Evolutionary conservation across 169 alveolate genomes (phyloP).

Genomic region (Eimeria tenella): DNA sequence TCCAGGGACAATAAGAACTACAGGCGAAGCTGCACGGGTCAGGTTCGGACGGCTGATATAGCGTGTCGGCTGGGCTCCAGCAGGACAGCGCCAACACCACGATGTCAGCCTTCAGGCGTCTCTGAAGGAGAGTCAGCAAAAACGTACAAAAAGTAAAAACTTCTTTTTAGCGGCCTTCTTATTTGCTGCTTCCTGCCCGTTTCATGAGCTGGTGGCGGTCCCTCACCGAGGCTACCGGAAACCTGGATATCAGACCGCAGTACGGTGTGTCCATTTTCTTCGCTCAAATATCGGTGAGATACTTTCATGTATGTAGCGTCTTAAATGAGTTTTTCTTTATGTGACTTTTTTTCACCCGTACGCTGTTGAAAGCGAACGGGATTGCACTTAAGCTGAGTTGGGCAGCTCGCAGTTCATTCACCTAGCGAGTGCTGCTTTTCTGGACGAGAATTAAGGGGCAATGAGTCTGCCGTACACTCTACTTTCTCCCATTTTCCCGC

Average conservation of each 20-base stretch:
- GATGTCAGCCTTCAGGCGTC: conserved; percentile 59
- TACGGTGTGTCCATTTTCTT: not conserved
- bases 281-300: too few species aligned
- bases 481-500: too few species aligned
- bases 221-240: conserved; percentile 19
- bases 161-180: not conserved
- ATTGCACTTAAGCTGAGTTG: too few species aligned
- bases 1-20: not conserved
- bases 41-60: conserved; percentile 49
- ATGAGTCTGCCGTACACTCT: too few species aligned
- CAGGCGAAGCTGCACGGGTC: conserved; percentile 45
- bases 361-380: too few species aligned
- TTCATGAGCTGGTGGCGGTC: conserved; percentile 8
- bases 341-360: too few species aligned
- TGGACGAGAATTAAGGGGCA: too few species aligned
- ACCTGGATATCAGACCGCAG: not conserved
- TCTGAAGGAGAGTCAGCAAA: not conserved
- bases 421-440: too few species aligned
- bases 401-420: too few species aligned
- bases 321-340: too few species aligned
- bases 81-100: conserved; percentile 3
- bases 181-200: not conserved
- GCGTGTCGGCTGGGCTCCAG: conserved; percentile 62
- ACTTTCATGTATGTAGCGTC: too few species aligned
- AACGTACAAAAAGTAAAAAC: not conserved